phyloP scores from a whole-genome alignment of 768 basidiomycete species.

The Lyophyllum decastes region DNA sequence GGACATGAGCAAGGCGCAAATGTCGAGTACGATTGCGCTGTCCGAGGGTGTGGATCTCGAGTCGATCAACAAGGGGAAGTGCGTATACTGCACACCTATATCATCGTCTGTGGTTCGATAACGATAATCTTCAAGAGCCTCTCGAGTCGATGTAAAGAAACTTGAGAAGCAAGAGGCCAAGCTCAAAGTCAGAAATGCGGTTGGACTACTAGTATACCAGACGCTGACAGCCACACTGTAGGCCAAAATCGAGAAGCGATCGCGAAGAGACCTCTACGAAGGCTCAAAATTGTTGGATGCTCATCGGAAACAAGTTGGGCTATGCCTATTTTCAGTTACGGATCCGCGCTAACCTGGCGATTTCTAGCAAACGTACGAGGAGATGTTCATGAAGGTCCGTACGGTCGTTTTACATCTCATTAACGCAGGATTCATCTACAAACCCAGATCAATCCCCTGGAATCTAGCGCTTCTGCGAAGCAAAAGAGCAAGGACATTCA shows the following conservation, averaged over 20 bases:
- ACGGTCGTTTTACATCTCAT: not conserved
- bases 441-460: constrained; percentile 85
- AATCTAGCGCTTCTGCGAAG: constrained; percentile 73
- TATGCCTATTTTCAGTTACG: not conserved
- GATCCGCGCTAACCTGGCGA: constrained; percentile 6
- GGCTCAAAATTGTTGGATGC: constrained; percentile 94
- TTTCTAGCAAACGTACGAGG: constrained; percentile 90
- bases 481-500: constrained; percentile 99
- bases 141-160: constrained; percentile 92
- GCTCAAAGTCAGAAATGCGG: constrained; percentile 58
- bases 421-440: not conserved
- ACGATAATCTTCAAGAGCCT: constrained; percentile 54
- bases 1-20: constrained; percentile 82
- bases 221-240: constrained; percentile 25
- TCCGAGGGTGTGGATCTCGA: constrained; percentile 86
- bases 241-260: constrained; percentile 98
- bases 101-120: constrained; percentile 15
- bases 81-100: constrained; percentile 23
- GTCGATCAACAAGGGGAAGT: constrained; percentile 95
- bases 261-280: constrained; percentile 88
- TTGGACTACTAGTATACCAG: not conserved
- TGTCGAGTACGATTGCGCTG: constrained; percentile 80
- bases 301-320: constrained; percentile 79
- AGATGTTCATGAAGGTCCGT: constrained; percentile 94
- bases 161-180: constrained; percentile 98